These are phyloP conservation scores for Leccinum olivaceopallidum DNA, from an alignment of 768 basidiomycete species.

Conservation along the genomic window DNA sequence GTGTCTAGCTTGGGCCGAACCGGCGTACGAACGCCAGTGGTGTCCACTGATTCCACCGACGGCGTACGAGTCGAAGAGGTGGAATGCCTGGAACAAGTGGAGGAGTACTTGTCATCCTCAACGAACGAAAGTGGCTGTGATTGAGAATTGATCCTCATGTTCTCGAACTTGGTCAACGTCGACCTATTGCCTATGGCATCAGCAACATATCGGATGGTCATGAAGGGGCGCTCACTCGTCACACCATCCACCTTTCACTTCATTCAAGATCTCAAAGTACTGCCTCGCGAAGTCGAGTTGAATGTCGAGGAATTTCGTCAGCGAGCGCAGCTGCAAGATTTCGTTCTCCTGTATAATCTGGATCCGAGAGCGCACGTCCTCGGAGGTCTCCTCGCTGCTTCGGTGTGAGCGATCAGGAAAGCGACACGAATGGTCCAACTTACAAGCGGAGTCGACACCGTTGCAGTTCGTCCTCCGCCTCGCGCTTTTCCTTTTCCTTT, in stretches of 20 bases:
- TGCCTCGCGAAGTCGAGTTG: conserved; percentile 74
- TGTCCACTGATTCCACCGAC: conserved; percentile 40
- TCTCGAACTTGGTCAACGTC: conserved; percentile 29
- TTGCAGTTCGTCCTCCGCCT: conserved; percentile 82
- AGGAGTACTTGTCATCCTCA: conserved; percentile 32
- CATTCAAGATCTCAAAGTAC: conserved; percentile 71
- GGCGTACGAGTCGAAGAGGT: conserved; percentile 22
- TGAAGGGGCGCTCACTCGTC: conserved; percentile 47
- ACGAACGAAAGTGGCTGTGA: conserved; percentile 17
- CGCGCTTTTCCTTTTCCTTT: conserved; percentile 68
- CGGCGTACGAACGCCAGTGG: conserved; percentile 19
- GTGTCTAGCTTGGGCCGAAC: conserved; percentile 44
- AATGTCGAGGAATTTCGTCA: conserved; percentile 69
- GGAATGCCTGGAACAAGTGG: conserved; percentile 37
- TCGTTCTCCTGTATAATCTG: conserved; percentile 80
- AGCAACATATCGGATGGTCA: conserved; percentile 2
- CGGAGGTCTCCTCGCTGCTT: conserved; percentile 78
- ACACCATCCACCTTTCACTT: conserved; percentile 68
- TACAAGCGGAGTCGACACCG: conserved; percentile 75
- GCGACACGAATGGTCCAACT: conserved; percentile 24
- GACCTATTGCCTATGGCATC: conserved; percentile 26
- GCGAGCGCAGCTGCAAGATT: conserved; percentile 64
- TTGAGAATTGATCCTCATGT: conserved; percentile 19
- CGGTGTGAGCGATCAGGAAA: conserved; percentile 11
- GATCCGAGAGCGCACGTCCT: conserved; percentile 83